These are phyloP conservation scores for Fraxinus velutina DNA, from an alignment of 305 asterid species.

Conservation along the genomic window DNA sequence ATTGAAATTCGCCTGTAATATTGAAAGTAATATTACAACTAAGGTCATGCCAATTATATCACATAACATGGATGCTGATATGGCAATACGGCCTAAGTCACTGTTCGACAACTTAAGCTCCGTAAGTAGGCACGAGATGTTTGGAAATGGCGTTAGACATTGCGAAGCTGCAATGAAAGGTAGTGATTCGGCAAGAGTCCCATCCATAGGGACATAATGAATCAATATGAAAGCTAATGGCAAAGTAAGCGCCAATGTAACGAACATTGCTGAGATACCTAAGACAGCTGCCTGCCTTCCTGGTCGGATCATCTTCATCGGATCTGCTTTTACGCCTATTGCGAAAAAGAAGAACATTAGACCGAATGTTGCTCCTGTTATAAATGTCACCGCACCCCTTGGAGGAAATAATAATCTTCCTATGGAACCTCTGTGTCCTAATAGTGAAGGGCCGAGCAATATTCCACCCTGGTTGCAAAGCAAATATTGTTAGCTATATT, in stretches of 20 bases:
- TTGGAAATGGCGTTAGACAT: constrained; percentile 53
- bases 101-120: constrained; percentile 66
- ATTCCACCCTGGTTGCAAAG: constrained; percentile 57
- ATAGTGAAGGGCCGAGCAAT: constrained; percentile 63
- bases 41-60: constrained; percentile 48
- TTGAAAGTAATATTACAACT: background rate
- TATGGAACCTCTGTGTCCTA: constrained; percentile 36
- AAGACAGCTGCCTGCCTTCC: constrained; percentile 36
- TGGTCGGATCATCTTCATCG: constrained; percentile 44
- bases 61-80: constrained; percentile 50
- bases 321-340: constrained; percentile 56
- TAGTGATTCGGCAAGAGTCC: constrained; percentile 35
- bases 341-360: constrained; percentile 62
- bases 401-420: constrained; percentile 44
- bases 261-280: constrained; percentile 36
- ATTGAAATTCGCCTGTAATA: constrained; percentile 25
- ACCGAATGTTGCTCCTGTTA: constrained; percentile 54
- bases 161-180: constrained; percentile 53
- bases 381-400: constrained; percentile 42
- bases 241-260: constrained; percentile 27
- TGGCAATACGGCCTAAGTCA: constrained; percentile 54
- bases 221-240: constrained; percentile 23
- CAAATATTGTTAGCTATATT: background rate
- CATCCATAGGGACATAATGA: constrained; percentile 31
- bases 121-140: constrained; percentile 49